Base-by-base conservation (phyloP, 805 yeast species). In the Maudiozyma saulgeensis region DNA sequence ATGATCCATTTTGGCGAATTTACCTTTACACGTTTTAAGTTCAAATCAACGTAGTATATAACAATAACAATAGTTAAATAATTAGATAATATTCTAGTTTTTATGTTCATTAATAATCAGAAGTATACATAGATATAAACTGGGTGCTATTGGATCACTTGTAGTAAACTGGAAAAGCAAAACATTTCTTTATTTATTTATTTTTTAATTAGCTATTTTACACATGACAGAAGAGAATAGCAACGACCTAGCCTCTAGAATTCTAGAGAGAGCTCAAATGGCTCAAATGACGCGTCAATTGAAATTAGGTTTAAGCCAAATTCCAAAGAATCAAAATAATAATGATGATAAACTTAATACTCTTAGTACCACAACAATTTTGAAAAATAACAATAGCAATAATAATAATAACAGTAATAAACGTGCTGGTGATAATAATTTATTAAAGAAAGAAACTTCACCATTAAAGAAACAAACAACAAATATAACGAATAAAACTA, bases 201-300 rank as follows among this genome's bases (percentile, higher is more conserved):
- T 28, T 6, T 28, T 28, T 28, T 28, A 28, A 28, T 28, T 28
- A 9, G 9, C 6, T 11, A 11, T 8, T 28, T 28, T 11, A 28
- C 12, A 28, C 6, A 35, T 35, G 38, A 35, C 38, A 35, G 38
- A 35, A 16, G 38, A 39, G 11, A 39, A 19, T 19, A 39, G 26
- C 23, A 23, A 60, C 46, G 67, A 66, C 50, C 49, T 66, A 26
- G 61, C 68, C 9, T 53, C 56, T 11, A 62, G 57, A 50, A 66
- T 66, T 19, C 54, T 66, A 28, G 60, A 66, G 47, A 49, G 69
- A 47, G 69, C 69, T 41, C 64, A 64, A 48, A 50, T 66, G 48
- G 69, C 69, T 15, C 68, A 63, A 51, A 62, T 64, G 68, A 58
- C 67, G 13, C 56, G 69, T 18, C 63, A 63, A 46, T 56, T 66